phyloP scores from a whole-genome alignment of 805 yeast genomes.

The Yarrowia hollandica region DNA sequence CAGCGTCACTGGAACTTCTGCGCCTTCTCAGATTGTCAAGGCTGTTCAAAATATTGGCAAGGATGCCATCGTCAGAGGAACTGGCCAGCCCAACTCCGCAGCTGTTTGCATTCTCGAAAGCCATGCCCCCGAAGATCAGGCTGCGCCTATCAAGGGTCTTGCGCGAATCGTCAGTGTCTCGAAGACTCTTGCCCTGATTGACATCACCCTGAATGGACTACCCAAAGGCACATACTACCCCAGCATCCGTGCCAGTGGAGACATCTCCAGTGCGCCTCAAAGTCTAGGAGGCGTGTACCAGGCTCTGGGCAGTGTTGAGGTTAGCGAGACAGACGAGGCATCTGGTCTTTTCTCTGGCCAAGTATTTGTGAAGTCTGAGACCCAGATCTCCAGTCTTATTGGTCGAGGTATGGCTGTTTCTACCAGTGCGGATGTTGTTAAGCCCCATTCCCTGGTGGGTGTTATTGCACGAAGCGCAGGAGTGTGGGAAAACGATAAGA shows the following conservation, averaged over 20 bases:
- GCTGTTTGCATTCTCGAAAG: constrained; percentile 89
- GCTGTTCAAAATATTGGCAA: constrained; percentile 73
- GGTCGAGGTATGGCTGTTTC: constrained; percentile 58
- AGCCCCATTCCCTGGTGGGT: constrained; percentile 55
- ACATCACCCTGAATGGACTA: constrained; percentile 75
- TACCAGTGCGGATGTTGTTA: constrained; percentile 33
- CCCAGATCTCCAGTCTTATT: constrained; percentile 60
- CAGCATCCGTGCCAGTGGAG: constrained; percentile 67
- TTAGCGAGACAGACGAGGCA: constrained; percentile 28
- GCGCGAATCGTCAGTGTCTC: constrained; percentile 77
- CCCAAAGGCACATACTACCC: constrained; percentile 68
- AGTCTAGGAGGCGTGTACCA: constrained; percentile 40
- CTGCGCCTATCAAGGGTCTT: constrained; percentile 75
- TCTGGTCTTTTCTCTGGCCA: constrained; percentile 39
- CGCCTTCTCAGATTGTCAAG: constrained; percentile 73
- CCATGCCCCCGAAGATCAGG: constrained; percentile 50
- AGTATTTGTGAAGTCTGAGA: constrained; percentile 47
- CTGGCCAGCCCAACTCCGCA: constrained; percentile 83
- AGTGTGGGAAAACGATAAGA: constrained; percentile 92
- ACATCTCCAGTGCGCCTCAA: constrained; percentile 56
- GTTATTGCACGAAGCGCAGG: constrained; percentile 97
- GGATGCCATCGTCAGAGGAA: constrained; percentile 90
- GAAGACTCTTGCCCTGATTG: constrained; percentile 59
- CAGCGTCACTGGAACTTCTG: constrained; percentile 62
- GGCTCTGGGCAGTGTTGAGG: constrained; percentile 42